These are phyloP conservation scores for Phytophthora pisi DNA, from an alignment of 352 stramenopile genomes.

Conservation along the genomic window DNA sequence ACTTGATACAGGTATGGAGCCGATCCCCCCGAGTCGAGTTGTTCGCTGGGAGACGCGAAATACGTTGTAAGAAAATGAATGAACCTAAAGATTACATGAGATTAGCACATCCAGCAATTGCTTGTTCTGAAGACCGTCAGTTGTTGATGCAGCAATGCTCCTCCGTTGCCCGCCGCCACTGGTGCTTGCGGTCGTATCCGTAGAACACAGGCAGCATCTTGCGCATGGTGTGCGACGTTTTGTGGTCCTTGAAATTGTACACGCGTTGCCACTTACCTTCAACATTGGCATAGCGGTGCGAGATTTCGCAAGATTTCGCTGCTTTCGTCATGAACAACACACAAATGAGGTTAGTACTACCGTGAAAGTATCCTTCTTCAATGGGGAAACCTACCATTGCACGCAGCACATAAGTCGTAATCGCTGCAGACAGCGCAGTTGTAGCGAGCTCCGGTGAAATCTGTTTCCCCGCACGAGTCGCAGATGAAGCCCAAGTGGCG, in stretches of 20 bases:
- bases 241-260: slow-evolving; percentile 79
- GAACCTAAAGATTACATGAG: slow-evolving; percentile 44
- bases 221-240: slow-evolving; percentile 55
- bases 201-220: slow-evolving; percentile 79
- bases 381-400: slow-evolving; percentile 48
- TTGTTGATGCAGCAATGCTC: slow-evolving; percentile 6
- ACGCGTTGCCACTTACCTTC: slow-evolving; percentile 83
- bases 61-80: slow-evolving; percentile 51
- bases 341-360: slow-evolving; percentile 12
- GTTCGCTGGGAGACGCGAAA: slow-evolving; percentile 29
- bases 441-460: slow-evolving; percentile 76
- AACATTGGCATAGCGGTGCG: slow-evolving; percentile 79
- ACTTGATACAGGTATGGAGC: slow-evolving; percentile 36
- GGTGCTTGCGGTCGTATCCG: slow-evolving; percentile 42
- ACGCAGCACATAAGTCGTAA: slow-evolving; percentile 73
- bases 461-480: slow-evolving; percentile 79
- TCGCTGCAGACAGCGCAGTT: slow-evolving; percentile 81
- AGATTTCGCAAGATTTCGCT: slow-evolving; percentile 67
- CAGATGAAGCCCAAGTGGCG: slow-evolving; percentile 85
- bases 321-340: slow-evolving; percentile 25
- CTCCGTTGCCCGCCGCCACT: slow-evolving; percentile 13
- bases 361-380: not conserved
- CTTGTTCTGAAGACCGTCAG: slow-evolving; percentile 8
- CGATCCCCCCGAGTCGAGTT: slow-evolving; percentile 29
- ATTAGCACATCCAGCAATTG: slow-evolving; percentile 22